Conservation (phyloP, 805 yeast genomes). For the Zygoascus flipseniorum region DNA sequence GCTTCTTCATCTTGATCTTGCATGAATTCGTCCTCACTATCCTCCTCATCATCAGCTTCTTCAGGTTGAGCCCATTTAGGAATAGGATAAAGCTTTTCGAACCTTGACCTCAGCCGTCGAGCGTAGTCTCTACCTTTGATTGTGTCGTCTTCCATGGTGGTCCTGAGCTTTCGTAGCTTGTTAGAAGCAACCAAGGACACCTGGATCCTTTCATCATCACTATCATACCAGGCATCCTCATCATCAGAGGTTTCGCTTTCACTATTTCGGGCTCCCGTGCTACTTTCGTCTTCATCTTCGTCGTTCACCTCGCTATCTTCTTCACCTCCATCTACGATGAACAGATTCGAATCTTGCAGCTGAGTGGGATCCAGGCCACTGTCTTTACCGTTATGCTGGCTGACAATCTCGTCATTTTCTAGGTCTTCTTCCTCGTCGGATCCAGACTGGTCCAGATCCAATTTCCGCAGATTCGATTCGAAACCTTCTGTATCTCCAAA, state of each 20-base stretch:
- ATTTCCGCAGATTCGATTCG: conserved; percentile 50
- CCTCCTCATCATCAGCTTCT: conserved; percentile 26
- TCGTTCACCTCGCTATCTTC: conserved; percentile 22
- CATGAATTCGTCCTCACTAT: conserved; percentile 20
- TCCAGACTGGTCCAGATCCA: conserved; percentile 41
- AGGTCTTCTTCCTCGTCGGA: conserved; percentile 35
- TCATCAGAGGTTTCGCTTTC: conserved; percentile 27
- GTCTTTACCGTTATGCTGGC: conserved; percentile 24
- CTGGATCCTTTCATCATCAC: conserved; percentile 73
- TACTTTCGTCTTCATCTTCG: conserved; percentile 30
- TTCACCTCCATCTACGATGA: conserved; percentile 40
- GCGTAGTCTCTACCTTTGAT: conserved; percentile 56
- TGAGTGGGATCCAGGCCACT: conserved; percentile 23
- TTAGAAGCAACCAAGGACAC: conserved; percentile 54
- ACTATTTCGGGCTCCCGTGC: conserved; percentile 25
- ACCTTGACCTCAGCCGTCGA: conserved; percentile 61
- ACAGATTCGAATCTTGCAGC: conserved; percentile 42
- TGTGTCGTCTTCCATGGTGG: conserved; percentile 41
- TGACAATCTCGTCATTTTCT: conserved; percentile 19
- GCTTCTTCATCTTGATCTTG: conserved; percentile 25
- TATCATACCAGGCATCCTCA: conserved; percentile 71
- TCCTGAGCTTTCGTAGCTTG: conserved; percentile 63
- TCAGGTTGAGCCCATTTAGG: conserved; percentile 70
- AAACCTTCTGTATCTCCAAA: conserved; percentile 83
- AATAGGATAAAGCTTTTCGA: conserved; percentile 62